Base-by-base conservation (phyloP, 768 basidiomycete species). In the Lentinus brumalis region DNA sequence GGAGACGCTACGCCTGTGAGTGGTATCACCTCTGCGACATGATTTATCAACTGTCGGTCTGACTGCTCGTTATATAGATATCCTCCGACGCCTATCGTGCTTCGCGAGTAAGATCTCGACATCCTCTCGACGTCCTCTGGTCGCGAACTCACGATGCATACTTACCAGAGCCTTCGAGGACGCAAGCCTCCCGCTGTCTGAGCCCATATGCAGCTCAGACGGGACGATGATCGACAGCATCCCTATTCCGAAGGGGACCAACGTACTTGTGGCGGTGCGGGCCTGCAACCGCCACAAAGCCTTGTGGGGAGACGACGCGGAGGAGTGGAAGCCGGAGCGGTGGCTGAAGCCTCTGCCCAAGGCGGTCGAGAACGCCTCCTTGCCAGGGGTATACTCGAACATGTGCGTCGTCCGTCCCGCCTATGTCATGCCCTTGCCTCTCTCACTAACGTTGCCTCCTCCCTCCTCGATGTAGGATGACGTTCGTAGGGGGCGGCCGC, bases 1-100 rank as follows among this genome's bases (percentile, higher is more conserved):
- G 5, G 88, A 89, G 71, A 82, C 80, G 0, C 68, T 88, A 58
- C 80, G 87, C 0, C 49, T 86, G 4, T 78, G 85, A 39, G 66
- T 63, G 45, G 81, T 0, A 80, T 81, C 0, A 77, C 84, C 1
- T 70, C 15, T 38, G 5, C 9, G 2, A 29, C 18, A 10, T 41
- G 29, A 0, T 15, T 29, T 32, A 10, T n/a, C 39, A 12, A 11
- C 45, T 15, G 10, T 51, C 15, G 11, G 8, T 35, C 16, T 39
- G 10, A n/a, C 12, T 35, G 8, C 6, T 26, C 9, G n/a, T n/a
- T 14, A 29, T 41, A 38, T 45, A 64, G 63, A 42, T 60, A 47
- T 47, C 63, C 63, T 9, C 63, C 63, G 6, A 60, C 59, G 1
- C 58, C 58, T 2, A 49, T 64, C 11, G 59, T 57, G 5, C 59